These are phyloP conservation scores for Colletotrichum tofieldiae DNA, from an alignment of 2,329 filamentous ascomycete species.

Conservation along the genomic window DNA sequence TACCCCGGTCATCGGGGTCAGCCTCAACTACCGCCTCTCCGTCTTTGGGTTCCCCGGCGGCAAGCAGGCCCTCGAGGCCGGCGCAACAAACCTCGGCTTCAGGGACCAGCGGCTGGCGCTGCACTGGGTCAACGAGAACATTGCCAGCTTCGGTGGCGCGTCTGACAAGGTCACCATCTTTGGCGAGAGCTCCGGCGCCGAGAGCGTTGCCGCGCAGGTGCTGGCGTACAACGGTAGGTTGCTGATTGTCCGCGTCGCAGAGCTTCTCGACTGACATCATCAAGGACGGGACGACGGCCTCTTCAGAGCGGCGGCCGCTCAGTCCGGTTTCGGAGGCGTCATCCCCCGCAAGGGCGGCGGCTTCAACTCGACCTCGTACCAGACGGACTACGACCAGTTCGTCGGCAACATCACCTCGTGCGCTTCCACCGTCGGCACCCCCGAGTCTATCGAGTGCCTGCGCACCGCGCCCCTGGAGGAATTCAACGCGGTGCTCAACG, in stretches of 20 bases:
- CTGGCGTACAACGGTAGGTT: conserved; percentile 62
- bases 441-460: conserved; percentile 49
- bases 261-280: neutral
- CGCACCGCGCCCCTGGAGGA: conserved; percentile 49
- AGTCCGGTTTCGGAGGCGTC: conserved; percentile 62
- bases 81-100: conserved; percentile 65
- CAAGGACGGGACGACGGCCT: conserved; percentile 63
- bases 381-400: conserved; percentile 49
- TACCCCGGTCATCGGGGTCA: conserved; percentile 64
- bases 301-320: conserved; percentile 65
- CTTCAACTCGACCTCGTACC: conserved; percentile 50
- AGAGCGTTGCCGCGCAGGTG: conserved; percentile 62
- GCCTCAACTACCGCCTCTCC: conserved; percentile 65
- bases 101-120: conserved; percentile 64
- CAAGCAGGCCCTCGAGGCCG: conserved; percentile 56
- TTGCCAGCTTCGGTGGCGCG: conserved; percentile 62
- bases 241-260: neutral
- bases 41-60: conserved; percentile 64
- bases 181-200: conserved; percentile 66
- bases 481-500: conserved; percentile 45
- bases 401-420: conserved; percentile 49
- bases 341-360: conserved; percentile 49
- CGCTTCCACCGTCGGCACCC: conserved; percentile 46
- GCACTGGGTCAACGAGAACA: conserved; percentile 64
- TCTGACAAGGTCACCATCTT: conserved; percentile 64